phyloP scores from a whole-genome alignment of 306 rosid species.

The Echinosophora koreensis region DNA sequence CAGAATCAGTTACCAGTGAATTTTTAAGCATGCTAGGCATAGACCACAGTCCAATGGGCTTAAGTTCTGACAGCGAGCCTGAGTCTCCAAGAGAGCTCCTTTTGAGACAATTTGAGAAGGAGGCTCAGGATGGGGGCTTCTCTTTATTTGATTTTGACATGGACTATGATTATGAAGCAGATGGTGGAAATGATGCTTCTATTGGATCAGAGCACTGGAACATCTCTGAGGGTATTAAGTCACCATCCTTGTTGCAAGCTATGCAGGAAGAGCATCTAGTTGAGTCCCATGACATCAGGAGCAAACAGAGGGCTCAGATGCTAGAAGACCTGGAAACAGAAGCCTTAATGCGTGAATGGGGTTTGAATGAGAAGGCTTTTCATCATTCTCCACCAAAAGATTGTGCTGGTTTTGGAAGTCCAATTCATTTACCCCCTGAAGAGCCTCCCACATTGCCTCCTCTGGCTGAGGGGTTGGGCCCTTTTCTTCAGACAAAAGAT shows the following conservation, averaged over 20 bases:
- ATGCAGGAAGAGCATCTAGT: constrained; percentile 59
- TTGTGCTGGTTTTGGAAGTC: constrained; percentile 72
- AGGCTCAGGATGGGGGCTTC: constrained; percentile 70
- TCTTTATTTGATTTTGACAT: constrained; percentile 72
- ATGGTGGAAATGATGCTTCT: constrained; percentile 48
- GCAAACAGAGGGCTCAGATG: constrained; percentile 72
- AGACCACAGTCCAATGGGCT: constrained; percentile 59
- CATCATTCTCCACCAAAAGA: constrained; percentile 74
- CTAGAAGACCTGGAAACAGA: constrained; percentile 88
- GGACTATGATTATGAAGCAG: constrained; percentile 53
- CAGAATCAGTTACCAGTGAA: constrained; percentile 77
- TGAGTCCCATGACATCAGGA: constrained; percentile 57
- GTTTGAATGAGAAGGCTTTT: constrained; percentile 80
- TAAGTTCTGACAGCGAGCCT: constrained; percentile 78
- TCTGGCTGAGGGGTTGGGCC: constrained; percentile 84
- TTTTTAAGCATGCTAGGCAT: constrained; percentile 76
- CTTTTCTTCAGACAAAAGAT: constrained; percentile 85
- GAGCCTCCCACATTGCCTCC: constrained; percentile 52
- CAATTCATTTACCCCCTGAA: constrained; percentile 58
- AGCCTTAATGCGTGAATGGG: constrained; percentile 90
- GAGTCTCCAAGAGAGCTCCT: constrained; percentile 91
- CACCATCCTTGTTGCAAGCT: constrained; percentile 63
- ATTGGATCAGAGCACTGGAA: constrained; percentile 53
- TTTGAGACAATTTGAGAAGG: constrained; percentile 86
- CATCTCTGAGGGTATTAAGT: constrained; percentile 57